Base-by-base conservation (phyloP, 2,329 filamentous ascomycete genomes). In the Colletotrichum noveboracense region DNA sequence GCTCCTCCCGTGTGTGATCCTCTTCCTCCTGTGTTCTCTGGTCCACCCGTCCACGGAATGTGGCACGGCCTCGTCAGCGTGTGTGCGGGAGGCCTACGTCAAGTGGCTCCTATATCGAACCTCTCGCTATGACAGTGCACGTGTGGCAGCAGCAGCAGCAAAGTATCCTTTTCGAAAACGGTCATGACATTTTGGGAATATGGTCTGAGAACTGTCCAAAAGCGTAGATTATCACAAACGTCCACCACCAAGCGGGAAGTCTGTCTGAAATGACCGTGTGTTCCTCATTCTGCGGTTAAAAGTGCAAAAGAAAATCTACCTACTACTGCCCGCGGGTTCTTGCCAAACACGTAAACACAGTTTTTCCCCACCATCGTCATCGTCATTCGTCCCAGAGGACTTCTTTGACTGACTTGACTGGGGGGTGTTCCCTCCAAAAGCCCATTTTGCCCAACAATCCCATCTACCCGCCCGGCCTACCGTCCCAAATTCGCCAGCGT, bases 181-280 rank as follows among this genome's bases (percentile, higher is more conserved):
- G 26, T 28, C 26, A 43, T 43, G 18, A 43, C 38, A n/a, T 43
- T 43, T 43, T 0, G 38, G 38, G 38, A n/a, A 14, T 38, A 8
- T 18, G 34, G 14, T 38, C 34, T 38, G 8, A 18, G 34, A 38
- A 8, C 34, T 38, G 34, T 38, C 34, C 34, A 38, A 16, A 38
- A 38, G 34, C 34, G 34, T 10, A 43, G 18, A 43, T 43, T 43
- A 43, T 43, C 36, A 43, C 36, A 3, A 16, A 16, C 16, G 36
- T 43, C 36, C 38, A 43, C 18, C 52, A 16, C 52, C 24, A 26
- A 56, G 52, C 24, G 26, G 34, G 34, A 65, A 18, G 18, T 13
- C 30, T 18, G 48, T 71, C 69, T 73, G 70, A 73, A 75, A 68
- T 75, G 62, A 72, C 62, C 56, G 64, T 73, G 70, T 56, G 36